phyloP scores from a whole-genome alignment of 225 moss, liverwort and hornwort genomes.

The Pleurozium schreberi region DNA sequence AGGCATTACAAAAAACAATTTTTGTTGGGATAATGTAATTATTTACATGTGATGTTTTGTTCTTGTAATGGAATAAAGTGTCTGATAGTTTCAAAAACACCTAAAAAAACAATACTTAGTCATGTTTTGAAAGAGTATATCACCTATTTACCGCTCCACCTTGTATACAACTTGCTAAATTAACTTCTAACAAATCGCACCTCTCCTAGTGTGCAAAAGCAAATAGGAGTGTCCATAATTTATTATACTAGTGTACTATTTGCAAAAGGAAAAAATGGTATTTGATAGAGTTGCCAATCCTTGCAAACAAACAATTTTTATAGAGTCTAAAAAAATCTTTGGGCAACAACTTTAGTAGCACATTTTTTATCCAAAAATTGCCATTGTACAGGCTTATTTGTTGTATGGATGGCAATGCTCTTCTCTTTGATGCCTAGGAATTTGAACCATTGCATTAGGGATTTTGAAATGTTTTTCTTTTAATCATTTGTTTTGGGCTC shows the following conservation, averaged over 20 bases:
- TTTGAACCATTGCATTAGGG: neutral
- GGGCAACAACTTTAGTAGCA: neutral
- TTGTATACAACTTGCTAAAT: neutral
- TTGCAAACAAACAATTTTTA: neutral
- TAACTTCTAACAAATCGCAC: neutral
- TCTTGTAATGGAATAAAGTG: neutral
- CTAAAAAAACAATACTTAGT: neutral
- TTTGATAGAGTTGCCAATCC: neutral
- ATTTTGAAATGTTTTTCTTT: accelerated
- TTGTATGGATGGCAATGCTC: neutral
- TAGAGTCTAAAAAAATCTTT: neutral
- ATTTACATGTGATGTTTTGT: neutral
- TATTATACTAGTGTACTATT: neutral
- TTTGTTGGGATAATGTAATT: no score
- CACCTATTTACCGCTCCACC: neutral
- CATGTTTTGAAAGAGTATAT: accelerated
- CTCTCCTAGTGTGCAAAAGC: no score
- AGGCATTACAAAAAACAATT: accelerated
- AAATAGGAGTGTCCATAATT: neutral
- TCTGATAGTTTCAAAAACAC: neutral
- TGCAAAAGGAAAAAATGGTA: neutral
- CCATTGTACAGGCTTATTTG: neutral
- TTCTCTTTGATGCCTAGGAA: neutral
- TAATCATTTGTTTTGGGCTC: neutral
- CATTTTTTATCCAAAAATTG: neutral